Percentiles rank a stretch among this genome's conserved stretches.
These are phyloP conservation scores for Termitomyces sp. DNA, from an alignment of 768 basidiomycete genomes.

Conservation along the genomic window DNA sequence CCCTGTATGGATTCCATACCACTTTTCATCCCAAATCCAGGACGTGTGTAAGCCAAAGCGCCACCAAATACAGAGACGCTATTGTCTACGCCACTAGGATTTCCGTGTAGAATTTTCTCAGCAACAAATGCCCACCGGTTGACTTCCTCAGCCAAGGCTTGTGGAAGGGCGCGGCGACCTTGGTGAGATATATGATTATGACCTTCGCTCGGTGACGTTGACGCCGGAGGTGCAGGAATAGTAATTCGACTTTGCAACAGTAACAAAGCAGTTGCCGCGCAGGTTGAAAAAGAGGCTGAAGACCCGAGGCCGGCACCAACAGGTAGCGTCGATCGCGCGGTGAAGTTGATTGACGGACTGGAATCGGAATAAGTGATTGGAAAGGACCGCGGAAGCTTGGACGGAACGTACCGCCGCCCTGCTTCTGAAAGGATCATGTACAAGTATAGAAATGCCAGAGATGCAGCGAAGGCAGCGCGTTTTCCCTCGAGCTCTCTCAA, in stretches of 20 bases:
- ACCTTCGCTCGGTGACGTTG: conserved; percentile 36
- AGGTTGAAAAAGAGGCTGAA: conserved; percentile 92
- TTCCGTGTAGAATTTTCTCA: conserved; percentile 96
- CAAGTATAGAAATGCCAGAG: conserved; percentile 83
- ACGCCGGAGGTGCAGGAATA: conserved; percentile 44
- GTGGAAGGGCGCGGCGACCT: conserved; percentile 61
- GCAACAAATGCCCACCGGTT: conserved; percentile 92
- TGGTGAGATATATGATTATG: conserved; percentile 60
- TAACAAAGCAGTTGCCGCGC: conserved; percentile 75
- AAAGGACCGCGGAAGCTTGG: conserved; percentile 9
- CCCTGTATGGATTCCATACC: conserved; percentile 85
- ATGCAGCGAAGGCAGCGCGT: conserved; percentile 35
- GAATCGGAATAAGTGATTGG: conserved; percentile 9
- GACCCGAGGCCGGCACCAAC: conserved; percentile 96
- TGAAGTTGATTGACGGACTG: conserved; percentile 76
- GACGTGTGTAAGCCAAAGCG: conserved; percentile 81
- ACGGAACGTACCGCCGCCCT: conserved; percentile 45
- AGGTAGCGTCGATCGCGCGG: conserved; percentile 83
- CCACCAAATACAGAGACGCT: conserved; percentile 91
- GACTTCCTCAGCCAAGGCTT: conserved; percentile 64
- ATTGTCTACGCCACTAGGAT: conserved; percentile 96
- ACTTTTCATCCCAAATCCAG: conserved; percentile 70
- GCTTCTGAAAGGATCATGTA: conserved; percentile 74
- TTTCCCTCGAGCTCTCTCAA: conserved; percentile 29
- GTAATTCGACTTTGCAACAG: conserved; percentile 67